Evolutionary conservation across 202 grass and related monocot genomes (phyloP).

Genomic region (Panicum hallii): DNA sequence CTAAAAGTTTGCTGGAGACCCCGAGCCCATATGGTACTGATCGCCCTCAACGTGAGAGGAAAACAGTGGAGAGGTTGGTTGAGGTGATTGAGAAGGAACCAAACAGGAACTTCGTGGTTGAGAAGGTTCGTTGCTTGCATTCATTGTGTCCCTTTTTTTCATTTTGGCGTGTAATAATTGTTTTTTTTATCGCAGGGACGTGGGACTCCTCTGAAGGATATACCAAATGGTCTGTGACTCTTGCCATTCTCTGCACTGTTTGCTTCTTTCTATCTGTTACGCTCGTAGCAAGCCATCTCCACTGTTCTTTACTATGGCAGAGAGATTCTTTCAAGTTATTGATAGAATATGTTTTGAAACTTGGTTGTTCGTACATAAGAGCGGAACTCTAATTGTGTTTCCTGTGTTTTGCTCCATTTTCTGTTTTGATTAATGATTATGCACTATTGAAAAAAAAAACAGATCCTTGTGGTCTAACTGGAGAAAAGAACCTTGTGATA

Average conservation of each 20-base stretch:
- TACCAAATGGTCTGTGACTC: constrained; percentile 73
- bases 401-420: constrained; percentile 6
- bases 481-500: constrained; percentile 21
- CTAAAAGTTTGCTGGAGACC: constrained; percentile 60
- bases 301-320: constrained; percentile 19
- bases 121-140: constrained; percentile 70
- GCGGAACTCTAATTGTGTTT: not conserved
- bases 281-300: not conserved
- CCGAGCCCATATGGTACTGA: constrained; percentile 66
- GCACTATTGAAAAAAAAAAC: not conserved
- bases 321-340: constrained; percentile 14
- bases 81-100: constrained; percentile 99
- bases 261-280: not conserved
- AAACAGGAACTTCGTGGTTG: constrained; percentile 73
- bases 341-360: constrained; percentile 30
- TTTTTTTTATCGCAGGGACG: constrained; percentile 66
- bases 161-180: constrained; percentile 22
- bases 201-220: constrained; percentile 94
- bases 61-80: constrained; percentile 96
- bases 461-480: constrained; percentile 21
- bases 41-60: constrained; percentile 94
- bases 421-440: constrained; percentile 35
- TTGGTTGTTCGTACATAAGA: constrained; percentile 19
- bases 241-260: constrained; percentile 17
- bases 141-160: constrained; percentile 35